phyloP scores from a whole-genome alignment of 2,329 filamentous ascomycete species.

The Hymenoscyphus occultus region DNA sequence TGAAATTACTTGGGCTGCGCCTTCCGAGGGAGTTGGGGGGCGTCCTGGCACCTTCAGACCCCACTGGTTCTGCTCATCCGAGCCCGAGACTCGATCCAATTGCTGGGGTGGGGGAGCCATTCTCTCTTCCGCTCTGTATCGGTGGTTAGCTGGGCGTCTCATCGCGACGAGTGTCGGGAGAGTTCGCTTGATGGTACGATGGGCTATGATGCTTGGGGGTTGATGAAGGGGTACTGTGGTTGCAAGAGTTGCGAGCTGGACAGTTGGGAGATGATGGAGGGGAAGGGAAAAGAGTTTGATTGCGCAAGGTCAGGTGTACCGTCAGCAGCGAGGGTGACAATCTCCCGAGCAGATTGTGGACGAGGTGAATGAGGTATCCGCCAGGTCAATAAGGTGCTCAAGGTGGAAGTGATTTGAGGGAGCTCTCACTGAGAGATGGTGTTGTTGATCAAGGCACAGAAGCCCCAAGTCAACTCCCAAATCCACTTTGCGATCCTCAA shows the following conservation, averaged over 20 bases:
- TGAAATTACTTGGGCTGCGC: conserved; percentile 28
- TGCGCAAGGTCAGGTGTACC: neutral
- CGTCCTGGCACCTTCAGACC: conserved; percentile 29
- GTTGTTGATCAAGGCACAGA: no score
- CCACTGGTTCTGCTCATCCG: conserved; percentile 15
- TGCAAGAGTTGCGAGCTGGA: no score
- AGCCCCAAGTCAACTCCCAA: no score
- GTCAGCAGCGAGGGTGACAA: no score
- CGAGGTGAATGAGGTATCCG: neutral
- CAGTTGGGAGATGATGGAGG: neutral
- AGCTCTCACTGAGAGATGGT: no score
- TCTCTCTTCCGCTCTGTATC: neutral
- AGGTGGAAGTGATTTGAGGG: no score
- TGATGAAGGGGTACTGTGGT: neutral
- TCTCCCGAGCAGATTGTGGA: neutral
- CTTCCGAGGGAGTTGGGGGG: conserved; percentile 29
- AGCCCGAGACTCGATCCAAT: neutral
- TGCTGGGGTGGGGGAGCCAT: neutral
- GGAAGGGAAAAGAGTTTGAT: neutral
- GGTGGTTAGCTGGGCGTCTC: neutral
- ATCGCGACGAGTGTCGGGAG: neutral
- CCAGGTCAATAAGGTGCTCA: no score
- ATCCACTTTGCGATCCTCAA: neutral
- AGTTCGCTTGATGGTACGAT: neutral
- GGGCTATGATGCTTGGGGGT: neutral